Percentiles rank a stretch among this genome's conserved stretches.
Evolutionary conservation across 208 protist species (phyloP).

Genomic region (Crithidia fasciculata): DNA sequence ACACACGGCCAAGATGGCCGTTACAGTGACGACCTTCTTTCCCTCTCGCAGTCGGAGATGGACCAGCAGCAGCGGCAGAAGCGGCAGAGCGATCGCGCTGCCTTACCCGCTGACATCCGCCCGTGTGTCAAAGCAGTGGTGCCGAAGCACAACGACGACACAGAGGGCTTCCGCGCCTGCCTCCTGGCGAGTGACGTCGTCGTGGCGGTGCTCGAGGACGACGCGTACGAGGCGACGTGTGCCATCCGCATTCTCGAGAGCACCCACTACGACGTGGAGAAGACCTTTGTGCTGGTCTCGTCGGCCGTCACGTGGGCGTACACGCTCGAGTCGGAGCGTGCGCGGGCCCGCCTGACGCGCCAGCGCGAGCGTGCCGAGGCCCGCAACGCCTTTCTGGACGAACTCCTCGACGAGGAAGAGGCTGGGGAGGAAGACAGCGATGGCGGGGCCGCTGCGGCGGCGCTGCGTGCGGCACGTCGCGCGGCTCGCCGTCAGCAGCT

Average conservation of each 20-base stretch:
- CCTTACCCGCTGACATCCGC: slow-evolving; percentile 42
- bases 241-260: slow-evolving; percentile 81
- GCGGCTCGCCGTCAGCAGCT: slow-evolving; percentile 20
- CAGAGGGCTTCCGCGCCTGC: slow-evolving; percentile 55
- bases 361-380: slow-evolving; percentile 51
- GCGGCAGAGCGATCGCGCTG: slow-evolving; percentile 11
- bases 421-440: slow-evolving; percentile 23
- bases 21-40: not conserved
- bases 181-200: slow-evolving; percentile 87
- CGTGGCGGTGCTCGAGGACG: slow-evolving; percentile 83
- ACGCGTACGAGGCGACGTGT: slow-evolving; percentile 81
- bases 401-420: slow-evolving; percentile 45
- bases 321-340: slow-evolving; percentile 63
- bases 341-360: slow-evolving; percentile 41
- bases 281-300: slow-evolving; percentile 92
- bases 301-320: slow-evolving; percentile 86
- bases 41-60: not conserved
- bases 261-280: slow-evolving; percentile 90
- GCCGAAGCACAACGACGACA: slow-evolving; percentile 73
- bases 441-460: slow-evolving; percentile 25
- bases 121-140: slow-evolving; percentile 60
- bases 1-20: too few species aligned
- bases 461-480: slow-evolving; percentile 5
- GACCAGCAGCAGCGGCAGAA: slow-evolving; percentile 8
- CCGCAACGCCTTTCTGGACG: slow-evolving; percentile 39